A percentile compares a stretch with the other conserved stretches of the same genome.
Evolutionary conservation across 75 land plant species (phyloP).

Genomic region (Selaginella tamariscina): DNA sequence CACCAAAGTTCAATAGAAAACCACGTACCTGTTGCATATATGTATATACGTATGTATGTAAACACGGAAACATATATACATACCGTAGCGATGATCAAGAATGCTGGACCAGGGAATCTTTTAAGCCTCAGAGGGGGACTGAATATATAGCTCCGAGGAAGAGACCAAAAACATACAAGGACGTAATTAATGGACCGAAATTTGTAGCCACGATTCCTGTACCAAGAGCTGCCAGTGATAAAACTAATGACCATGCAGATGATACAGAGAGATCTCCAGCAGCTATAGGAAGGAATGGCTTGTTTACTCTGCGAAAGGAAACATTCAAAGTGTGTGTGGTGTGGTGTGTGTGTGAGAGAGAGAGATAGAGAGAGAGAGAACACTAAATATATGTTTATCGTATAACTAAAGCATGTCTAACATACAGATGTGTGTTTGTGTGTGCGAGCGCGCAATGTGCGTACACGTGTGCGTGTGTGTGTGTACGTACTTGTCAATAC

Average conservation of each 20-base stretch:
- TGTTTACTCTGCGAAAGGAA: conserved; percentile 62
- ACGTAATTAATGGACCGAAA: conserved; percentile 80
- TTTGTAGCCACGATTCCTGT: conserved; percentile 58
- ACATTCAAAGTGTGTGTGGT: not conserved
- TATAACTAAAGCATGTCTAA: too few relatives aligned
- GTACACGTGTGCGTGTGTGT: too few relatives aligned
- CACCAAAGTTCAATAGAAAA: conserved; percentile 93
- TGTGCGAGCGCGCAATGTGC: too few relatives aligned
- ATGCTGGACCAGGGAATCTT: conserved; percentile 83
- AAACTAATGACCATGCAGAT: conserved; percentile 76
- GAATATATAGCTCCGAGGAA: conserved; percentile 94
- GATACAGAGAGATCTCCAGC: conserved; percentile 89
- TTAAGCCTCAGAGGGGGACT: conserved; percentile 95
- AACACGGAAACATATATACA: not conserved
- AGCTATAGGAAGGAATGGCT: conserved; percentile 95
- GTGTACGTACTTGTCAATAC: conserved; percentile 88
- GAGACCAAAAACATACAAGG: conserved; percentile 67
- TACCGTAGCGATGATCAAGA: conserved; percentile 95
- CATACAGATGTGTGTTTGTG: too few relatives aligned
- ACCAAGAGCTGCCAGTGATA: conserved; percentile 54
- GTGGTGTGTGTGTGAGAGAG: not conserved
- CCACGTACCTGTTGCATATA: conserved; percentile 57
- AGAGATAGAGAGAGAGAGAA: too few relatives aligned
- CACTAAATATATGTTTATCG: too few relatives aligned
- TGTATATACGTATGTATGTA: not conserved